phyloP scores from a whole-genome alignment of 805 yeast species.

The Saccharomycopsis microspora region DNA sequence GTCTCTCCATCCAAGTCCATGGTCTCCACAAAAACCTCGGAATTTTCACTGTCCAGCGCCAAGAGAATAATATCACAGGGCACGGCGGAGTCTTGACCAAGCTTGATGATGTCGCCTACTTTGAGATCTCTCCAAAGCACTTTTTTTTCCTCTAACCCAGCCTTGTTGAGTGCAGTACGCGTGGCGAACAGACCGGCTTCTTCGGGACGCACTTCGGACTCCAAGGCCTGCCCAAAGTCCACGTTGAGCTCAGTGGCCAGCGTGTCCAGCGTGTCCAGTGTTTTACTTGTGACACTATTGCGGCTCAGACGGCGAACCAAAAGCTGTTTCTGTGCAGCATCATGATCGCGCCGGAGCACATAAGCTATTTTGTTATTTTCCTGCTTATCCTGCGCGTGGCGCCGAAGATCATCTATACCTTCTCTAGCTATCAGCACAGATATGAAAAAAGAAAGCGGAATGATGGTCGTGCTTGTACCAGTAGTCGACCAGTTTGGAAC shows the following conservation, averaged over 20 bases:
- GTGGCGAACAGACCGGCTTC: slow-evolving; percentile 36
- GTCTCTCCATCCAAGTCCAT: slow-evolving; percentile 99
- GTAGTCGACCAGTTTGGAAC: slow-evolving; percentile 97
- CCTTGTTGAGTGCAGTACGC: slow-evolving; percentile 19
- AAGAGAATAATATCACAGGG: slow-evolving; percentile 84
- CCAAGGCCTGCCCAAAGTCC: slow-evolving; percentile 57
- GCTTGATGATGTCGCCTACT: slow-evolving; percentile 78
- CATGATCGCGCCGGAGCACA: background rate
- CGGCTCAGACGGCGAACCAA: background rate
- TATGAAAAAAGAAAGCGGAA: slow-evolving; percentile 79
- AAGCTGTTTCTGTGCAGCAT: slow-evolving; percentile 13
- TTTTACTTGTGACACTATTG: slow-evolving; percentile 6
- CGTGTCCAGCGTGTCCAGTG: slow-evolving; percentile 3
- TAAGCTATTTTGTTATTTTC: slow-evolving; percentile 53
- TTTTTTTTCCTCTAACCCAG: slow-evolving; percentile 25
- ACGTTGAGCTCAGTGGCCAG: slow-evolving; percentile 5
- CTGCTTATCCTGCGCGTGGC: slow-evolving; percentile 75
- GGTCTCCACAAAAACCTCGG: slow-evolving; percentile 76
- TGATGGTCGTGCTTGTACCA: slow-evolving; percentile 87
- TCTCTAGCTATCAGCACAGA: slow-evolving; percentile 84
- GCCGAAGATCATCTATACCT: slow-evolving; percentile 84
- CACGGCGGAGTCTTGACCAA: slow-evolving; percentile 78
- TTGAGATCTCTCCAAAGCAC: slow-evolving; percentile 61
- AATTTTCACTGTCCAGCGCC: slow-evolving; percentile 48
- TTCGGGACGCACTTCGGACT: slow-evolving; percentile 41